Evolutionary conservation across 805 yeast genomes (phyloP), one percentile per base, ranked within the genome.

Genomic region (Yamadazyma akitaensis): DNA sequence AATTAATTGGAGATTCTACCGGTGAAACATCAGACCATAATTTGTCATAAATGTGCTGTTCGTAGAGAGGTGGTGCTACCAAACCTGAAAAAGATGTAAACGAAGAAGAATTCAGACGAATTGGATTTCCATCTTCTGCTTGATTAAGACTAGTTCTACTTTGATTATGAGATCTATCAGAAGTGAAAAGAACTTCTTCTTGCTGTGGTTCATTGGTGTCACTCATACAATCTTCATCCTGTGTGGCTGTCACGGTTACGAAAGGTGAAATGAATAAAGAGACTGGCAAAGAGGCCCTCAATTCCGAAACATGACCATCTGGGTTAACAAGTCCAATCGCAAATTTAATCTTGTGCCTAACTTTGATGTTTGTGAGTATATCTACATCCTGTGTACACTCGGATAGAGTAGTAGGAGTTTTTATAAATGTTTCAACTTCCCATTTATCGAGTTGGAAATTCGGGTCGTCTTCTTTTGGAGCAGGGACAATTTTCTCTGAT

Each of bases 221-320:
- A 17, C 42, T 38, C 36, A 32, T 18, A 12, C 24, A 35, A 2
- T 40, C 51, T 16, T 42, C 49, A 17, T 47, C 51, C 14, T 41
- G 44, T 63, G 51, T 63, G 70, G 85, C 83, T 14, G 79, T 71
- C 14, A 92, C 73, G 0, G 92, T 79, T 5, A 94, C 86, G 62
- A 87, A 86, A 6, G 98, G 97, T 5, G 81, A 75, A 21, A 89
- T 84, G 63, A 85, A 88, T 30, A 88, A 63, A 25, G 76, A 78
- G 3, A 92, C 73, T 0, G 98, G 98, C 51, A 92, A 70, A 0
- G 97, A 85, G 0, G 97, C 97, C 28, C 98, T 74, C 42, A 92
- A 72, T 63, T 91, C 97, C 0, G 97, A 88, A 2, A 85, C 82
- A 60, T 92, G 98, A 2, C 96, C 96, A 63, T 90, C 97, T 0